Percentiles rank a stretch among this genome's conserved stretches.
Conservation (phyloP, 257 asterid species). For the Primulina tabacum region DNA sequence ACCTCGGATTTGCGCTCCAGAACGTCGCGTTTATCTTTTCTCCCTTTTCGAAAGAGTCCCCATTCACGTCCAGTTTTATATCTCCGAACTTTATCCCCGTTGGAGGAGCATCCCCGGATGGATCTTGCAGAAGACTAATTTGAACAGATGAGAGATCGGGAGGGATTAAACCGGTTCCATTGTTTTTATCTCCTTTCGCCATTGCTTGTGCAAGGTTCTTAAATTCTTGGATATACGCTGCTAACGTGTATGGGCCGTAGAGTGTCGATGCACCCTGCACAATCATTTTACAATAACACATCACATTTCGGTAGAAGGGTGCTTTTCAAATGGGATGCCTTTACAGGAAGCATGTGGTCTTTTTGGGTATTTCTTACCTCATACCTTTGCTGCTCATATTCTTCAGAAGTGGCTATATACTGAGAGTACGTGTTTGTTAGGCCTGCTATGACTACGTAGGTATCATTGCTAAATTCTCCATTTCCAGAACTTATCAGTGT, state of each 20-base stretch:
- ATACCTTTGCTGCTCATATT: conserved; percentile 54
- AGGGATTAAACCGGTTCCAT: conserved; percentile 39
- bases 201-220: conserved; percentile 47
- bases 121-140: conserved; percentile 38
- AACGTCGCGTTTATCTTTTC: conserved; percentile 42
- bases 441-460: conserved; percentile 53
- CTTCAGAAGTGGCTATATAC: conserved; percentile 53
- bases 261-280: conserved; percentile 60
- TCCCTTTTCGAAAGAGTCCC: conserved; percentile 30
- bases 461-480: conserved; percentile 39
- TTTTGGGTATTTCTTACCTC: conserved; percentile 36
- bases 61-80: conserved; percentile 36
- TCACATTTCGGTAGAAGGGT: not conserved
- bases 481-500: conserved; percentile 40
- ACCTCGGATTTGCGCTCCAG: conserved; percentile 59
- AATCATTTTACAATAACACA: not conserved
- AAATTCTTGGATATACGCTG: conserved; percentile 72
- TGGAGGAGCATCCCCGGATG: conserved; percentile 53
- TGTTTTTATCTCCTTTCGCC: conserved; percentile 36
- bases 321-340: not conserved
- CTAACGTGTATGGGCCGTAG: conserved; percentile 59
- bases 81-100: conserved; percentile 49
- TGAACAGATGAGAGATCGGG: conserved; percentile 56
- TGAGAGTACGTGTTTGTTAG: conserved; percentile 58
- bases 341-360: not conserved